These are phyloP conservation scores for Exobasidium cylindrosporum DNA, from an alignment of 1,284 basidiomycete genomes.

Conservation along the genomic window DNA sequence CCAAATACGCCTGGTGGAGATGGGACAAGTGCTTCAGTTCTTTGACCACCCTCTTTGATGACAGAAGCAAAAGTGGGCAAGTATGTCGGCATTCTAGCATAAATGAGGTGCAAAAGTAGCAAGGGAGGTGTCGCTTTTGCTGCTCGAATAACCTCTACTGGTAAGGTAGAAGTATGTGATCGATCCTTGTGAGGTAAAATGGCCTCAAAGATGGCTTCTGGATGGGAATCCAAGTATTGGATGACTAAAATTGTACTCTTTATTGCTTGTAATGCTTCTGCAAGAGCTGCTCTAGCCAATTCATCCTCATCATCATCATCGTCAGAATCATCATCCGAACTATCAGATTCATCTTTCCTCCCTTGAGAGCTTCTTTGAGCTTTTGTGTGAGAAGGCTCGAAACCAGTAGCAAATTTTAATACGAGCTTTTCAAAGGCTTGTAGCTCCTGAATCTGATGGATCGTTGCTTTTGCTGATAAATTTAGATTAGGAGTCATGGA, in stretches of 20 bases:
- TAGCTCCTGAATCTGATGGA: constrained; percentile 43
- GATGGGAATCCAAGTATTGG: constrained; percentile 39
- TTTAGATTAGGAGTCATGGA: not conserved
- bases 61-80: not conserved
- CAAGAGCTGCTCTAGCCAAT: constrained; percentile 46
- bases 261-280: constrained; percentile 49
- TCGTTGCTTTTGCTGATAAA: constrained; percentile 11
- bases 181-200: constrained; percentile 17
- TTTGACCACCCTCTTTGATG: not conserved
- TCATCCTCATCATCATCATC: constrained; percentile 47
- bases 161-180: constrained; percentile 8
- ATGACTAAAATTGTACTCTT: constrained; percentile 43
- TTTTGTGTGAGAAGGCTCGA: constrained; percentile 13
- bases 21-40: constrained; percentile 12
- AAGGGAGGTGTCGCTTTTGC: constrained; percentile 47
- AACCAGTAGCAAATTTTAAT: constrained; percentile 41
- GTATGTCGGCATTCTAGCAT: constrained; percentile 37
- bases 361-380: constrained; percentile 18
- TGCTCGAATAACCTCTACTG: constrained; percentile 21
- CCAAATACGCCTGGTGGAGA: constrained; percentile 44
- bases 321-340: constrained; percentile 25
- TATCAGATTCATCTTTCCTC: constrained; percentile 20
- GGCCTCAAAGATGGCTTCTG: constrained; percentile 22
- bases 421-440: constrained; percentile 50
- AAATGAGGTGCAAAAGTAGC: constrained; percentile 47